Evolutionary conservation across 352 stramenopile genomes (phyloP).

Genomic region (Phytophthora nicotianae): DNA sequence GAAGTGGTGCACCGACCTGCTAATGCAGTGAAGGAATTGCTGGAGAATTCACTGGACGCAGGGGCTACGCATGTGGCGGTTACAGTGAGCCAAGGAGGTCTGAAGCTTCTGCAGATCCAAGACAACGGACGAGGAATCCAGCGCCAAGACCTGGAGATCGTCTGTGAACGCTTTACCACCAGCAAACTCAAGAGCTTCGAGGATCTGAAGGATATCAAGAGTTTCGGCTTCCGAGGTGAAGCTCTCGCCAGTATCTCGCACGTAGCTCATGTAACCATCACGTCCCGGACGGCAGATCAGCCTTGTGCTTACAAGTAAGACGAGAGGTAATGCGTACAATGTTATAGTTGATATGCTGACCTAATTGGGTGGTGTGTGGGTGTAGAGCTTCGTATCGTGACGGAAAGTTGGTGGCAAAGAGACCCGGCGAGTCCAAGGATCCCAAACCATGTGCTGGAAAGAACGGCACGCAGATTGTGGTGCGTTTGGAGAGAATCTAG

Average conservation of each 20-base stretch:
- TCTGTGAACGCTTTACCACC: slow-evolving; percentile 98
- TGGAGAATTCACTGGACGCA: slow-evolving; percentile 99
- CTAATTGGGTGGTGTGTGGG: not conserved
- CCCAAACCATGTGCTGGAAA: slow-evolving; percentile 79
- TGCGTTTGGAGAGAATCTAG: slow-evolving; percentile 18
- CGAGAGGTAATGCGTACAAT: slow-evolving; percentile 5
- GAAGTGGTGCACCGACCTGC: slow-evolving; percentile 96
- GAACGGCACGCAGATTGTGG: slow-evolving; percentile 81
- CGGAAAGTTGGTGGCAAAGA: slow-evolving; percentile 84
- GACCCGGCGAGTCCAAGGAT: slow-evolving; percentile 63
- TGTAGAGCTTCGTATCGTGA: slow-evolving; percentile 92
- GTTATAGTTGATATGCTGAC: not conserved
- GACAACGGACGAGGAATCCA: slow-evolving; percentile 95
- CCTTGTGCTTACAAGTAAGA: slow-evolving; percentile 83
- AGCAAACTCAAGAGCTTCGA: slow-evolving; percentile 96
- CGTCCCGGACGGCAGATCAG: slow-evolving; percentile 79
- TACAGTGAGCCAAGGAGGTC: slow-evolving; percentile 80
- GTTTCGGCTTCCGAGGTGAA: slow-evolving; percentile 99
- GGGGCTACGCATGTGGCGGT: slow-evolving; percentile 86
- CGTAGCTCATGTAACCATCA: slow-evolving; percentile 93
- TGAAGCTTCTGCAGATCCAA: slow-evolving; percentile 95
- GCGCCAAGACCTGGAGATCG: slow-evolving; percentile 92
- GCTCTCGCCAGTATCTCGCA: slow-evolving; percentile 97
- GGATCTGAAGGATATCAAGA: slow-evolving; percentile 94
- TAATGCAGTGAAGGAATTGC: slow-evolving; percentile 97